Evolutionary conservation across 768 basidiomycete species (phyloP).

Genomic region (Mycena rebaudengoi): DNA sequence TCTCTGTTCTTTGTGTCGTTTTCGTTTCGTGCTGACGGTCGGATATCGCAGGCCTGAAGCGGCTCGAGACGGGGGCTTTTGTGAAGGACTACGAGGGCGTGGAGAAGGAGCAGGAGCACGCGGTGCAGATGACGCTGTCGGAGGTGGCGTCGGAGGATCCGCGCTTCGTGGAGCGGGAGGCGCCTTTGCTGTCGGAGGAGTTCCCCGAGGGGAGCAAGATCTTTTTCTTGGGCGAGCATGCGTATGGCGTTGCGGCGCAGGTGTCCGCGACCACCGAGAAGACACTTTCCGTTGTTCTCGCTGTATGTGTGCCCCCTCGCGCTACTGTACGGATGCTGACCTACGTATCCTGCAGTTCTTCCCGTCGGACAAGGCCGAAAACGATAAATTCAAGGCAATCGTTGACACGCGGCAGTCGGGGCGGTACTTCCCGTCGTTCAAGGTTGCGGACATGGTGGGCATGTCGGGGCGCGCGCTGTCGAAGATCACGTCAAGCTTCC

Average conservation of each 20-base stretch:
- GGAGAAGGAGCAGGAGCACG: slow-evolving; percentile 86
- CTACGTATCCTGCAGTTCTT: slow-evolving; percentile 68
- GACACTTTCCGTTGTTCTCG: slow-evolving; percentile 82
- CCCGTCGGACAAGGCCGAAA: slow-evolving; percentile 83
- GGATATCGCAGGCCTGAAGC: slow-evolving; percentile 74
- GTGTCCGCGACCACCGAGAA: slow-evolving; percentile 77
- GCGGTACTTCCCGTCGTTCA: slow-evolving; percentile 82
- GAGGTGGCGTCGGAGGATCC: slow-evolving; percentile 91
- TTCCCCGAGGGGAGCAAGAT: slow-evolving; percentile 91
- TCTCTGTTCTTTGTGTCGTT: slow-evolving; percentile 5
- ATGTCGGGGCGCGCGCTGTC: slow-evolving; percentile 84
- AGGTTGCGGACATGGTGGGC: slow-evolving; percentile 74
- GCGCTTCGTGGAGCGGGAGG: slow-evolving; percentile 80
- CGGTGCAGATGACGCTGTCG: slow-evolving; percentile 85
- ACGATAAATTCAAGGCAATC: slow-evolving; percentile 76
- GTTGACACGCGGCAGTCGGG: slow-evolving; percentile 62
- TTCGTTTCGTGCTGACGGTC: background rate
- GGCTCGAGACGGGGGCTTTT: slow-evolving; percentile 87
- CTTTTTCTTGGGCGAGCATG: slow-evolving; percentile 95
- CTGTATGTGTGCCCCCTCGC: slow-evolving; percentile 58
- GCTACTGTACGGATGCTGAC: too few species aligned
- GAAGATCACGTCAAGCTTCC: slow-evolving; percentile 92
- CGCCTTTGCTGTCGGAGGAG: slow-evolving; percentile 86
- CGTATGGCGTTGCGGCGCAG: slow-evolving; percentile 95
- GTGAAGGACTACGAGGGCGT: slow-evolving; percentile 92